A percentile compares a stretch with the other conserved stretches of the same genome.
Conservation (phyloP, 768 basidiomycete genomes). For the Rhodosporidiobolus odoratus region DNA sequence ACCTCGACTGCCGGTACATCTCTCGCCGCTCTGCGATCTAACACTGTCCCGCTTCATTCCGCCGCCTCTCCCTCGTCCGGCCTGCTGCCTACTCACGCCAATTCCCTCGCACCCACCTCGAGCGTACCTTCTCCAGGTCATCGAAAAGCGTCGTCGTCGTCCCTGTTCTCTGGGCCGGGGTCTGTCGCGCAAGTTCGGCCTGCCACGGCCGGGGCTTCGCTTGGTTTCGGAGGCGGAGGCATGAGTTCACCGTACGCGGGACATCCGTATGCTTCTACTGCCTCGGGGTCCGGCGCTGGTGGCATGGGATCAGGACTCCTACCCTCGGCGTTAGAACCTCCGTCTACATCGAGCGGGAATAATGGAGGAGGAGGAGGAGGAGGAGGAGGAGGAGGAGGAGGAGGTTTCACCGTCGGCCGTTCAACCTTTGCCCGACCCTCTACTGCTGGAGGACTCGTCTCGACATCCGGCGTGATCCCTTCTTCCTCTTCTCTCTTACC, state of each 20-base stretch:
- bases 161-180: conserved; percentile 9
- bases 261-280: conserved; percentile 20
- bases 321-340: conserved; percentile 10
- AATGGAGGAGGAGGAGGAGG: no score
- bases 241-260: conserved; percentile 29
- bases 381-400: no score
- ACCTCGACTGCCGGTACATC: neutral
- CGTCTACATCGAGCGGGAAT: neutral
- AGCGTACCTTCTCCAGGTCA: neutral
- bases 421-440: conserved; percentile 15
- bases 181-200: neutral
- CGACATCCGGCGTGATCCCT: conserved; percentile 16
- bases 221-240: no score
- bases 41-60: neutral
- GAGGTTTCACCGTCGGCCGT: conserved; percentile 18
- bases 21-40: neutral
- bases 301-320: neutral
- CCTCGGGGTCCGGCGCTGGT: neutral
- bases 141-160: conserved; percentile 25
- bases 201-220: neutral
- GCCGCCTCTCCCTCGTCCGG: neutral
- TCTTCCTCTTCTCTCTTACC: neutral
- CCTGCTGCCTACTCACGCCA: neutral
- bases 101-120: neutral
- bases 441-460: conserved; percentile 10